Percentiles rank a stretch among this genome's conserved stretches.
Conservation (phyloP, 2,329 filamentous ascomycete species). For the Colletotrichum karsti region DNA sequence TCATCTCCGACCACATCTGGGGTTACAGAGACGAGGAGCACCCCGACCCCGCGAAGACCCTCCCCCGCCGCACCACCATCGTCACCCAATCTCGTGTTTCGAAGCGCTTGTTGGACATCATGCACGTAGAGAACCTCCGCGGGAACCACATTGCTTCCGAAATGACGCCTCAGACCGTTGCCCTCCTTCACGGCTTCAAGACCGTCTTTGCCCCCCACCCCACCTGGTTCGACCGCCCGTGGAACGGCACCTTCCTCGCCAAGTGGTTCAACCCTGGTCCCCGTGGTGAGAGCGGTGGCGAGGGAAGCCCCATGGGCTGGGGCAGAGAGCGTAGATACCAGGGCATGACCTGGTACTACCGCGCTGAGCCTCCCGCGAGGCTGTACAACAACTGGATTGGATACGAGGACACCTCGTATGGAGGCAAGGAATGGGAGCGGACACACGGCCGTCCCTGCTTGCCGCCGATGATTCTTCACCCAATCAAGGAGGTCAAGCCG, state of each 20-base stretch:
- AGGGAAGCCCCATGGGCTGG: constrained; percentile 67
- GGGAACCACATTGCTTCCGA: constrained; percentile 82
- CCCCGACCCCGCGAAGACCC: constrained; percentile 57
- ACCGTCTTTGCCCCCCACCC: constrained; percentile 82
- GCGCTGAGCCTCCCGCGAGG: constrained; percentile 63
- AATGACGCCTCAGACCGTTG: constrained; percentile 79
- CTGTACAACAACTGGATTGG: constrained; percentile 73
- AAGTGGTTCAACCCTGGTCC: constrained; percentile 69
- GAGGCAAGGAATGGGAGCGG: constrained; percentile 65
- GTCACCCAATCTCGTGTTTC: constrained; percentile 80
- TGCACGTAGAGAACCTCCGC: constrained; percentile 79
- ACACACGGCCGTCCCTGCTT: constrained; percentile 64
- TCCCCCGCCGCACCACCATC: constrained; percentile 79
- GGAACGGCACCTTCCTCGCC: constrained; percentile 63
- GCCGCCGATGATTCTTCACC: constrained; percentile 67
- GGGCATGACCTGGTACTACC: constrained; percentile 70
- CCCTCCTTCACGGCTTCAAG: constrained; percentile 81
- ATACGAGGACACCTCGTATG: constrained; percentile 62
- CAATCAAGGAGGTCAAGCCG: constrained; percentile 65
- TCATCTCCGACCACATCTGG: constrained; percentile 73
- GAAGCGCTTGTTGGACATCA: constrained; percentile 74
- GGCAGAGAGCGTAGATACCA: constrained; percentile 65
- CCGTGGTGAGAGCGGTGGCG: constrained; percentile 61
- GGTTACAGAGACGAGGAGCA: constrained; percentile 66
- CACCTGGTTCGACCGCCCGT: constrained; percentile 80